These are phyloP conservation scores for Kodamaea sp. DNA, from an alignment of 1,139 yeast genomes.

Conservation along the genomic window DNA sequence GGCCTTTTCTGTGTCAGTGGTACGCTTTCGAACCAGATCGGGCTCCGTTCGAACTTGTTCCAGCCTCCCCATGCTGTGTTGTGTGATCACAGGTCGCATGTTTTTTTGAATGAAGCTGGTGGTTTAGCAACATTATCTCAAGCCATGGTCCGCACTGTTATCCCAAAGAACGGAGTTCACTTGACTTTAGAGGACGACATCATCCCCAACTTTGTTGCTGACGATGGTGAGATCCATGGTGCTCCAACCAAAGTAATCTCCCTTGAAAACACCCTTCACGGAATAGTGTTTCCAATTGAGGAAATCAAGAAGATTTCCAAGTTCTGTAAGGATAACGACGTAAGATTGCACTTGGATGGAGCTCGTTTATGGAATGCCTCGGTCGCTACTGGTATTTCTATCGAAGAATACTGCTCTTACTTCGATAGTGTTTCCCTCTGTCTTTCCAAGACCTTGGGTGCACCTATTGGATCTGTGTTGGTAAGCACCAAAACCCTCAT, in stretches of 20 bases:
- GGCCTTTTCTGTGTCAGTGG: constrained; percentile 88
- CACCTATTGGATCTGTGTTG: constrained; percentile 89
- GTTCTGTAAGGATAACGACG: constrained; percentile 65
- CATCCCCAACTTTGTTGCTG: constrained; percentile 61
- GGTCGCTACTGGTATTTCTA: constrained; percentile 68
- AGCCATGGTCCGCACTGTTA: constrained; percentile 88
- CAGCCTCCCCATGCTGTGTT: constrained; percentile 88
- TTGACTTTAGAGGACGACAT: constrained; percentile 77
- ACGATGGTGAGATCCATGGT: constrained; percentile 81
- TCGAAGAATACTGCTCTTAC: constrained; percentile 70
- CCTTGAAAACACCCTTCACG: constrained; percentile 86
- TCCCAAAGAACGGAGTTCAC: constrained; percentile 71
- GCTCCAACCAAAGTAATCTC: constrained; percentile 89
- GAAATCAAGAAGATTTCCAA: constrained; percentile 72
- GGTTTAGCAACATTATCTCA: constrained; percentile 88
- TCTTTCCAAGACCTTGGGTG: constrained; percentile 87
- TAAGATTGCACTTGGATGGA: constrained; percentile 85
- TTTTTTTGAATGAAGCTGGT: constrained; percentile 83
- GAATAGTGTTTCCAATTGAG: constrained; percentile 77
- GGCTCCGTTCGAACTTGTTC: constrained; percentile 68
- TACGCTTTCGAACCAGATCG: constrained; percentile 88
- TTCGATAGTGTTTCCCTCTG: constrained; percentile 91
- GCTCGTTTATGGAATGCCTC: constrained; percentile 95
- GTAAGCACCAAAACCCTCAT: constrained; percentile 69
- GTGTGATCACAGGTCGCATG: constrained; percentile 86